phyloP scores from a whole-genome alignment of 176 grass and related monocot genomes.

The Phyllostachys edulis region DNA sequence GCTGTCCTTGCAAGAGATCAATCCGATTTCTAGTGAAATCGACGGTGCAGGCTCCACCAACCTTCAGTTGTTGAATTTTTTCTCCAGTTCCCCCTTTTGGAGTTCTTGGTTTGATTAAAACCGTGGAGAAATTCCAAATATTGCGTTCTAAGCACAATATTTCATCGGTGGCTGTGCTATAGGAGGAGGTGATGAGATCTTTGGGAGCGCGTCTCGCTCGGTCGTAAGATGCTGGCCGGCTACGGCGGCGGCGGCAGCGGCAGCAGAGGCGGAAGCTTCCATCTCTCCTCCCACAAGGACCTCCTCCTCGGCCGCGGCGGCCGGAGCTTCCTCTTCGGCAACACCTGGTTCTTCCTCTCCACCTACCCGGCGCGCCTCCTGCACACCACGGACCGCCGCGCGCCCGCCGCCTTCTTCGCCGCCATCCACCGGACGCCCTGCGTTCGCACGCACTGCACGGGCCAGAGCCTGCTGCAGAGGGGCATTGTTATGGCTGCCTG shows the following conservation, averaged over 20 bases:
- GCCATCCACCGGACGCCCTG: slow-evolving; percentile 43
- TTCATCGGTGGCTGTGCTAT: background rate
- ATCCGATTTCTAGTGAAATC: background rate
- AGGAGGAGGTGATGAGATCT: slow-evolving; percentile 55
- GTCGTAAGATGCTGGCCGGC: slow-evolving; percentile 53
- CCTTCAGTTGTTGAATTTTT: background rate
- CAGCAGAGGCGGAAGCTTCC: slow-evolving; percentile 22
- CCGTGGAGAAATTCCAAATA: background rate
- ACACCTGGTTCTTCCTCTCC: slow-evolving; percentile 75
- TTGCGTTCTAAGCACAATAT: background rate
- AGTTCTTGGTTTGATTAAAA: background rate
- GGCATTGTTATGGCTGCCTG: slow-evolving; percentile 60
- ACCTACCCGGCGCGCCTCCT: slow-evolving; percentile 50
- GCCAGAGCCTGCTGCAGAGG: slow-evolving; percentile 54
- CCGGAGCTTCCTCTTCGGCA: slow-evolving; percentile 75
- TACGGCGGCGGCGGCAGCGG: slow-evolving; percentile 11
- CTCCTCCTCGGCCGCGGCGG: slow-evolving; percentile 33
- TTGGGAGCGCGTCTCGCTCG: slow-evolving; percentile 28
- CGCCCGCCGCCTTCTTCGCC: slow-evolving; percentile 42
- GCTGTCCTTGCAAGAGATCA: background rate
- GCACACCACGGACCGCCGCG: slow-evolving; percentile 48
- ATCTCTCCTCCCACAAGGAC: slow-evolving; percentile 54
- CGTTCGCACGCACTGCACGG: slow-evolving; percentile 40
- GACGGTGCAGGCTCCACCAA: background rate
- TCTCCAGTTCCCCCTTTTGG: background rate